These are phyloP conservation scores for Oryza meridionalis DNA, from an alignment of 176 grass and related monocot species.

Conservation along the genomic window DNA sequence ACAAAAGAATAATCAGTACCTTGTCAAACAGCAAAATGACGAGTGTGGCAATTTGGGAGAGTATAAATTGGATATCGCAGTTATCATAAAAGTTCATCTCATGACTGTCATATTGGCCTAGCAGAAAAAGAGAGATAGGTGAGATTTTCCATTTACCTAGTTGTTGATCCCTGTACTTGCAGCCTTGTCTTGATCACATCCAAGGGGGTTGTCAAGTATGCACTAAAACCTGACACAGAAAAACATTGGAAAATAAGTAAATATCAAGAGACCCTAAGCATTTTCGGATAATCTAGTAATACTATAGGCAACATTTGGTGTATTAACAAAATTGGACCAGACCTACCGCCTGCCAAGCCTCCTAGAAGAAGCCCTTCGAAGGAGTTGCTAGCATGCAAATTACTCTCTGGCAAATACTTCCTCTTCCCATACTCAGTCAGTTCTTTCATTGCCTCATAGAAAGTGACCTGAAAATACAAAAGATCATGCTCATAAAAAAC, in stretches of 20 bases:
- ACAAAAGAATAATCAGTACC: not conserved
- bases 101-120: not conserved
- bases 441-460: conserved; percentile 91
- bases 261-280: conserved; percentile 16
- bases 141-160: conserved; percentile 54
- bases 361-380: conserved; percentile 89
- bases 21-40: not conserved
- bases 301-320: conserved; percentile 1
- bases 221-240: conserved; percentile 65
- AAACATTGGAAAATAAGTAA: conserved; percentile 29
- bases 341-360: conserved; percentile 82
- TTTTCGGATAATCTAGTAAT: not conserved
- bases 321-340: conserved; percentile 10
- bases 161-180: conserved; percentile 86
- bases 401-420: conserved; percentile 61
- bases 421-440: conserved; percentile 61
- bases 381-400: conserved; percentile 68
- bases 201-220: conserved; percentile 85
- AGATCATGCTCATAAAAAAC: conserved; percentile 32
- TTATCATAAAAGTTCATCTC: not conserved
- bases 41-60: not conserved
- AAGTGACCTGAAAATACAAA: conserved; percentile 73
- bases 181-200: conserved; percentile 92
- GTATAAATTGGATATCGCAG: not conserved
- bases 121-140: not conserved